Evolutionary conservation across 1,284 basidiomycete genomes (phyloP).

Genomic region (Ceratobasidium sp.): DNA sequence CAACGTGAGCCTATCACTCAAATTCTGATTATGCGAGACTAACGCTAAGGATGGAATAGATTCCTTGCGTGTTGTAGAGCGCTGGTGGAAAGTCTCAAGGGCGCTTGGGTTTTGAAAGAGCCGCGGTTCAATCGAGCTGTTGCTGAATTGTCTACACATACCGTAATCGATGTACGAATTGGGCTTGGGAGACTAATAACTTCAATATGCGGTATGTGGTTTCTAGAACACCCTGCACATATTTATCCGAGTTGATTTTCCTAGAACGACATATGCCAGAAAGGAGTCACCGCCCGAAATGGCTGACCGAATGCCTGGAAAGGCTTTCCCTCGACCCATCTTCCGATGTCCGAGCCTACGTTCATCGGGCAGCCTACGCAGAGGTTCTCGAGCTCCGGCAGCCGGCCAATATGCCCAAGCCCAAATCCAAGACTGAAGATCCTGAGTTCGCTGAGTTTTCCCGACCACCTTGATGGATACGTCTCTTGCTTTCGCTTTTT

Average conservation of each 20-base stretch:
- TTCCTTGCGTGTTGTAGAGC: slow-evolving; percentile 78
- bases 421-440: neutral
- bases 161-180: slow-evolving; percentile 88
- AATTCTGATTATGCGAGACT: slow-evolving; percentile 28
- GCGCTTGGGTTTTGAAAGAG: slow-evolving; percentile 57
- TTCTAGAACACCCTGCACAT: slow-evolving; percentile 46
- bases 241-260: slow-evolving; percentile 42
- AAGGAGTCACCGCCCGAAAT: slow-evolving; percentile 11
- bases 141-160: slow-evolving; percentile 66
- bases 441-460: slow-evolving; percentile 24
- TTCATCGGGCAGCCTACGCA: slow-evolving; percentile 21
- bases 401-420: neutral
- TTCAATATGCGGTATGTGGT: slow-evolving; percentile 59
- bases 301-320: slow-evolving; percentile 36
- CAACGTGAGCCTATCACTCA: slow-evolving; percentile 61
- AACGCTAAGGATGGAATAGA: slow-evolving; percentile 48
- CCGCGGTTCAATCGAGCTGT: slow-evolving; percentile 68
- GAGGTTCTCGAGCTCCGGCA: neutral
- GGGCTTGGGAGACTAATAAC: slow-evolving; percentile 76
- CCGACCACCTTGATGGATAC: slow-evolving; percentile 15
- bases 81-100: slow-evolving; percentile 57
- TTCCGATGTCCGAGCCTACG: slow-evolving; percentile 43
- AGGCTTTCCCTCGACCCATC: slow-evolving; percentile 41
- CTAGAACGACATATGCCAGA: slow-evolving; percentile 40
- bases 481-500: slow-evolving; percentile 9